phyloP scores from a whole-genome alignment of 2,329 filamentous ascomycete species.

The Penicillium olsonii region DNA sequence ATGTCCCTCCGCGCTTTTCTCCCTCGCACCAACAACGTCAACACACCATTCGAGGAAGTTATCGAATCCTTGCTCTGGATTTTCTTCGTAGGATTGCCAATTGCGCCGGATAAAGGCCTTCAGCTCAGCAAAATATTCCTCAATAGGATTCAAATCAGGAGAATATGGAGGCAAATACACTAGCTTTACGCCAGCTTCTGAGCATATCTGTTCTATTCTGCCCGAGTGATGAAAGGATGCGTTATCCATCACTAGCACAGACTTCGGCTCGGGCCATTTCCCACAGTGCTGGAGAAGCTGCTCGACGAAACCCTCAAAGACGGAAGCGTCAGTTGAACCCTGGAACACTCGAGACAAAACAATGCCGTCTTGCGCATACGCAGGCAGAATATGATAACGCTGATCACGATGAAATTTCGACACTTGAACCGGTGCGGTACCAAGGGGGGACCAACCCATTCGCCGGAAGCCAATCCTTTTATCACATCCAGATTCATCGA shows the following conservation, averaged over 20 bases:
- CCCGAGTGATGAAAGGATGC: too few species aligned
- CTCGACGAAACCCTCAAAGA: slow-evolving; percentile 35
- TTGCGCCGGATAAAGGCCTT: slow-evolving; percentile 5
- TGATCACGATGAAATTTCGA: slow-evolving; percentile 7
- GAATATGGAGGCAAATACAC: slow-evolving; percentile 27
- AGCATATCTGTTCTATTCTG: too few species aligned
- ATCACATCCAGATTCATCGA: slow-evolving; percentile 27
- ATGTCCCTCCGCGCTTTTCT: slow-evolving; percentile 22
- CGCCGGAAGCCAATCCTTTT: slow-evolving; percentile 13
- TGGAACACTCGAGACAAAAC: too few species aligned
- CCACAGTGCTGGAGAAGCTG: slow-evolving; percentile 32
- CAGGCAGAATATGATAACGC: slow-evolving; percentile 3
- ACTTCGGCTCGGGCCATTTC: slow-evolving; percentile 31
- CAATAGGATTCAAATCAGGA: slow-evolving; percentile 7
- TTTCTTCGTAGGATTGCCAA: slow-evolving; percentile 7
- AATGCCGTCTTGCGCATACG: neutral
- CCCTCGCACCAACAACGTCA: slow-evolving; percentile 24
- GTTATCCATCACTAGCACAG: too few species aligned
- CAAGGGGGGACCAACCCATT: slow-evolving; percentile 2
- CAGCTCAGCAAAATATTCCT: slow-evolving; percentile 11
- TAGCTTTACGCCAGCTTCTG: too few species aligned
- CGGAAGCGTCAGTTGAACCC: slow-evolving; percentile 24
- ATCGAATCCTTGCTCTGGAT: slow-evolving; percentile 15
- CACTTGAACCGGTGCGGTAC: neutral
- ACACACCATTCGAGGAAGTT: slow-evolving; percentile 31